phyloP scores from a whole-genome alignment of 2,329 filamentous ascomycete species.

The Fusarium sp. region DNA sequence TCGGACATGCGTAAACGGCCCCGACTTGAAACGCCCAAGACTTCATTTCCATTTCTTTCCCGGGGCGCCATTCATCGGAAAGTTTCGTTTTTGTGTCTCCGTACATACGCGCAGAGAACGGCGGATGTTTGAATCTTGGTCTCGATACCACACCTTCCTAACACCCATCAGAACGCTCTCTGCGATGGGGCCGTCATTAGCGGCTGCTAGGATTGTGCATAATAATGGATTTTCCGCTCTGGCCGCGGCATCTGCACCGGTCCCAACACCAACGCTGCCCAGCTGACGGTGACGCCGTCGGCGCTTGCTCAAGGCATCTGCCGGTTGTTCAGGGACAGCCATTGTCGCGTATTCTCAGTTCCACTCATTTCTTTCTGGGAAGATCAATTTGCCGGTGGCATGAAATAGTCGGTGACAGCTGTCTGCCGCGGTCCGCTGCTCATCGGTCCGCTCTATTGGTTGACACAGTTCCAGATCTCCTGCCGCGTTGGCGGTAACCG shows the following conservation, averaged over 20 bases:
- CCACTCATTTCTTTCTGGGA: constrained; percentile 9
- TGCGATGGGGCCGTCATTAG: constrained; percentile 2
- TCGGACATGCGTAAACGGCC: constrained; percentile 10
- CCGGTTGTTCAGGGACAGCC: not conserved
- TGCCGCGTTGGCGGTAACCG: not conserved
- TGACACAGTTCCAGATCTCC: constrained; percentile 4
- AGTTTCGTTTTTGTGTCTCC: not conserved
- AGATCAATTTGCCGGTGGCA: constrained; percentile 5
- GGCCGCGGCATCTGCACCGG: constrained; percentile 32
- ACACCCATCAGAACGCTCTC: not conserved
- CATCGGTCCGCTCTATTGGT: constrained; percentile 8
- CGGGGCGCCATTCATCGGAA: not conserved
- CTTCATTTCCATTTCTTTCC: constrained; percentile 2
- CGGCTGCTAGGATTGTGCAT: constrained; percentile 20
- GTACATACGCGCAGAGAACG: not conserved
- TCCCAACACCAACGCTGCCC: constrained; percentile 27
- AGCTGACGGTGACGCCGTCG: constrained; percentile 22
- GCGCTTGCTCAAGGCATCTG: constrained; percentile 2
- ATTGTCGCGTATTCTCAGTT: not conserved
- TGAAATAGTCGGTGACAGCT: constrained; percentile 23
- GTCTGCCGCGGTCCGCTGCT: constrained; percentile 11
- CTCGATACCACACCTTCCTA: constrained; percentile 4
- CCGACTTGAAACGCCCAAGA: constrained; percentile 1
- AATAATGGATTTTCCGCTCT: constrained; percentile 40
- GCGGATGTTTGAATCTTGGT: no score